Evolutionary conservation across 257 asterid species (phyloP).

Genomic region (Vinca minor): DNA sequence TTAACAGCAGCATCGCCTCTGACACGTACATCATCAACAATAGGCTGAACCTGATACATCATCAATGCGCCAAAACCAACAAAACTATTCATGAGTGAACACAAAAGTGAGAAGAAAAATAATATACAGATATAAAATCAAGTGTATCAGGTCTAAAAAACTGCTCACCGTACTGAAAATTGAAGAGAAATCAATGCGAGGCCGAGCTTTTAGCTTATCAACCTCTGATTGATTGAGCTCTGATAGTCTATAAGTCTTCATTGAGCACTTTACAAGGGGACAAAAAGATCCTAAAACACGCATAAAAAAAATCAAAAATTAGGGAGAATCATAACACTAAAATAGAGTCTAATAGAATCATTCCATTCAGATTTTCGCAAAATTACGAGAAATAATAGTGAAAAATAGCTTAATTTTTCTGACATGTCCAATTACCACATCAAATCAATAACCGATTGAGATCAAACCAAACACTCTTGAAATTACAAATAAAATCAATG

Average conservation of each 20-base stretch:
- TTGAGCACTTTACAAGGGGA: conserved; percentile 47
- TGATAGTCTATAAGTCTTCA: conserved; percentile 80
- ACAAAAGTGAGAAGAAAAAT: too few relatives aligned
- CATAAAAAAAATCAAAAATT: conserved; percentile 9
- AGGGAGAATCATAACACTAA: not conserved
- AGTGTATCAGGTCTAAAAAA: conserved; percentile 7
- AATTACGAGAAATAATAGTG: too few relatives aligned
- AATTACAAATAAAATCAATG: too few relatives aligned
- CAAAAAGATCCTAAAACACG: conserved; percentile 36
- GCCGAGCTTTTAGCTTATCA: conserved; percentile 77
- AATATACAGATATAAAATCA: not conserved
- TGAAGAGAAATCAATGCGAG: conserved; percentile 80
- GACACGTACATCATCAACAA: conserved; percentile 72
- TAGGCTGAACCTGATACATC: conserved; percentile 75
- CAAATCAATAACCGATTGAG: too few relatives aligned
- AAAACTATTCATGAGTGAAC: conserved; percentile 1
- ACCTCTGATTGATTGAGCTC: conserved; percentile 70
- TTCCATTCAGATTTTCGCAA: not conserved
- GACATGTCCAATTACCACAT: too few relatives aligned
- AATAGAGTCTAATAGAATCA: not conserved
- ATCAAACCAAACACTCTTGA: too few relatives aligned
- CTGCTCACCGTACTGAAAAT: conserved; percentile 69
- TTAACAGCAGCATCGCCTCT: conserved; percentile 91
- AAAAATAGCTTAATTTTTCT: too few relatives aligned
- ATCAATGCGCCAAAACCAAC: conserved; percentile 9